A percentile compares a stretch with the other conserved stretches of the same genome.
Conservation (phyloP, 1,284 basidiomycete genomes). For the Marasmius oreades region DNA sequence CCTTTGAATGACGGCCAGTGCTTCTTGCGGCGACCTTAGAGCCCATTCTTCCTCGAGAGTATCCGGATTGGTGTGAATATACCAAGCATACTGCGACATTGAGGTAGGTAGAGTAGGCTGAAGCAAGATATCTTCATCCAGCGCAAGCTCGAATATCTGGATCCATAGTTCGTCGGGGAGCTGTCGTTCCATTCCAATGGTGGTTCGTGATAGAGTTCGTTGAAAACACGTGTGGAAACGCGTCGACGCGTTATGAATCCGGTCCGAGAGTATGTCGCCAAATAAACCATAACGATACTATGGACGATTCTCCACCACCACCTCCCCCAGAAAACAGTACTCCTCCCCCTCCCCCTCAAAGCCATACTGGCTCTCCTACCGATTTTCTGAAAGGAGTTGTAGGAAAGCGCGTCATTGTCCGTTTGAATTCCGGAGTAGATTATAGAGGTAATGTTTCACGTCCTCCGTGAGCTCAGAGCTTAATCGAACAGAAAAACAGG, state of each 20-base stretch:
- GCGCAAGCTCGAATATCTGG: neutral
- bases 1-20: neutral
- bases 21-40: neutral
- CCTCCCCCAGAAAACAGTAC: constrained; percentile 34
- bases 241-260: neutral
- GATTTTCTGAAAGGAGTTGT: constrained; percentile 94
- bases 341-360: constrained; percentile 49
- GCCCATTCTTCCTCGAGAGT: neutral
- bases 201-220: neutral
- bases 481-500: constrained; percentile 45
- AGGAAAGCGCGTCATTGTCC: constrained; percentile 91
- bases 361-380: constrained; percentile 73
- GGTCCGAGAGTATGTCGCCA: neutral
- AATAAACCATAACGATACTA: neutral
- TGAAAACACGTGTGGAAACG: neutral
- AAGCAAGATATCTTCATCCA: neutral
- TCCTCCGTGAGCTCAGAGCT: neutral
- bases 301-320: constrained; percentile 34
- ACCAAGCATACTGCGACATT: neutral
- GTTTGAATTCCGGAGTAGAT: constrained; percentile 94
- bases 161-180: constrained; percentile 2
- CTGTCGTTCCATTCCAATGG: neutral
- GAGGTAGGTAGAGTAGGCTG: neutral
- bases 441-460: constrained; percentile 72
- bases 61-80: neutral